These are phyloP conservation scores for Fusarium fracticaudum DNA, from an alignment of 2,329 filamentous ascomycete genomes.

Conservation along the genomic window DNA sequence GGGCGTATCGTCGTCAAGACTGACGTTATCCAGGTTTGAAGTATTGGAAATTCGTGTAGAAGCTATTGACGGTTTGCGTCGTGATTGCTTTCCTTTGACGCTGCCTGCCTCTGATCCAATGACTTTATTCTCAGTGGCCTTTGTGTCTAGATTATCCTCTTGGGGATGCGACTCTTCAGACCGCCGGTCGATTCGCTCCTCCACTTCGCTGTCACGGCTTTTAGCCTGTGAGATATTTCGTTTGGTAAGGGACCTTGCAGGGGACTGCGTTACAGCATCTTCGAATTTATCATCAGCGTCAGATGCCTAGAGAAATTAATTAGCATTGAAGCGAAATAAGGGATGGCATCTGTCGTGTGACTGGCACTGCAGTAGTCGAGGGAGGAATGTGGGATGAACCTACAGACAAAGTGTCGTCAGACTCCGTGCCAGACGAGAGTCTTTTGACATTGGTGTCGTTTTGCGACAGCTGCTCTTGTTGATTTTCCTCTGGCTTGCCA, in stretches of 20 bases:
- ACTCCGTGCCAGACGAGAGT: conserved; percentile 46
- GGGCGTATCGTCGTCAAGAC: conserved; percentile 64
- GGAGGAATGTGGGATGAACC: conserved; percentile 31
- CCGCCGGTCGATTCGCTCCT: conserved; percentile 16
- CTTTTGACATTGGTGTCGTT: conserved; percentile 39
- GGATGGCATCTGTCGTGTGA: conserved; percentile 32
- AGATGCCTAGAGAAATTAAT: conserved; percentile 37
- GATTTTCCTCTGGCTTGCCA: conserved; percentile 10
- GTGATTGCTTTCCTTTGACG: conserved; percentile 29
- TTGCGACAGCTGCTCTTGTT: conserved; percentile 27
- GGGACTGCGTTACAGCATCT: conserved; percentile 77
- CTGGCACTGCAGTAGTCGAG: conserved; percentile 14
- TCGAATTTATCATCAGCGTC: conserved; percentile 70
- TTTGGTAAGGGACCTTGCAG: conserved; percentile 71
- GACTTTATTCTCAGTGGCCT: conserved; percentile 26
- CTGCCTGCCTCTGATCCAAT: conserved; percentile 27
- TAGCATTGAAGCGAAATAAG: conserved; percentile 25
- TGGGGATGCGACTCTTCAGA: conserved; percentile 20
- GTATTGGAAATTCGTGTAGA: conserved; percentile 58
- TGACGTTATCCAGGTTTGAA: conserved; percentile 68
- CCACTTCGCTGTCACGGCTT: conserved; percentile 33
- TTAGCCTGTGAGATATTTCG: conserved; percentile 51
- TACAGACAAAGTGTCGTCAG: conserved; percentile 45
- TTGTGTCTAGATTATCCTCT: conserved; percentile 12
- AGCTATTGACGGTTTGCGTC: conserved; percentile 50